Conservation (phyloP, 2,329 filamentous ascomycete species). For the Penicillium vulpinum region DNA sequence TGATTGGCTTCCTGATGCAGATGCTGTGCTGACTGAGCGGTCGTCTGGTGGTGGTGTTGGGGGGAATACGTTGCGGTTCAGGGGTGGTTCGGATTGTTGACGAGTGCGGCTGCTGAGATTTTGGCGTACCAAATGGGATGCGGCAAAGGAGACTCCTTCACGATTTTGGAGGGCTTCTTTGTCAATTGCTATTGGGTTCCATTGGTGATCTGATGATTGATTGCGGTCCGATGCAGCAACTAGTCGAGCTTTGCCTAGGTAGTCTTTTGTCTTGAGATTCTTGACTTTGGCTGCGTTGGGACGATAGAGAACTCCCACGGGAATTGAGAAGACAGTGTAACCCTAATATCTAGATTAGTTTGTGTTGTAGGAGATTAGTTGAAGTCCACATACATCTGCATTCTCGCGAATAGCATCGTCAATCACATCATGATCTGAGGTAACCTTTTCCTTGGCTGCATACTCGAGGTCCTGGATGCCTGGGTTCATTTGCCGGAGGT, state of each 20-base stretch:
- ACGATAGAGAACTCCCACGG: slow-evolving; percentile 90
- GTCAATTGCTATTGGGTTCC: slow-evolving; percentile 75
- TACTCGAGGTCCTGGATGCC: slow-evolving; percentile 89
- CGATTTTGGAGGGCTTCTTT: slow-evolving; percentile 65
- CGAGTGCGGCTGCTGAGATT: slow-evolving; percentile 72
- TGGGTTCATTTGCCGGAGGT: slow-evolving; percentile 84
- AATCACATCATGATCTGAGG: slow-evolving; percentile 95
- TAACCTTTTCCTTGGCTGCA: slow-evolving; percentile 92
- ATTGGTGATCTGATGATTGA: slow-evolving; percentile 67
- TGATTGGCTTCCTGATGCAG: slow-evolving; percentile 26
- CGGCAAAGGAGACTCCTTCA: slow-evolving; percentile 86
- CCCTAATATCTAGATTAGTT: slow-evolving; percentile 57
- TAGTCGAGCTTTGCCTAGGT: slow-evolving; percentile 90
- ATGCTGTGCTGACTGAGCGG: slow-evolving; percentile 57
- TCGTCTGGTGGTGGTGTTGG: slow-evolving; percentile 97
- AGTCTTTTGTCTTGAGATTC: slow-evolving; percentile 96
- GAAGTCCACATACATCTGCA: slow-evolving; percentile 67
- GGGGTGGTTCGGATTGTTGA: slow-evolving; percentile 82
- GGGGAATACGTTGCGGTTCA: slow-evolving; percentile 80
- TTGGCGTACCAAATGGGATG: slow-evolving; percentile 88
- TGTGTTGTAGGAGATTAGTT: neutral
- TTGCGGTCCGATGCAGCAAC: slow-evolving; percentile 81
- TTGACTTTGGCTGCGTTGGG: slow-evolving; percentile 98
- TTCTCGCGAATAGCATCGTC: slow-evolving; percentile 93
- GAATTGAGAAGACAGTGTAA: slow-evolving; percentile 98